Base-by-base conservation (phyloP, 1,139 yeast genomes). In the Sugiyamaella xylanicola region DNA sequence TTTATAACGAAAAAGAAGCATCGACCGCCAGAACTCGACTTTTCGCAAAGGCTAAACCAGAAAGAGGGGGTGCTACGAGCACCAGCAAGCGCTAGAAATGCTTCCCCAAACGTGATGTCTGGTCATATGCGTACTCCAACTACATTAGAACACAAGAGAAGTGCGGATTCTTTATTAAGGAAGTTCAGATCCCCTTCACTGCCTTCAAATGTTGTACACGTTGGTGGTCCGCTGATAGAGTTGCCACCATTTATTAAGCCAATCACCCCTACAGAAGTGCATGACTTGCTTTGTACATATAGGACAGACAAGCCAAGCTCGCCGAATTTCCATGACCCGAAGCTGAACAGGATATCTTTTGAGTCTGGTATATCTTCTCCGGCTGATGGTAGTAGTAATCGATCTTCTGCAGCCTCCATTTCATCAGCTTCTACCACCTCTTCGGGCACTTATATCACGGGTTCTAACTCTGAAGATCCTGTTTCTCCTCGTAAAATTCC, bases 151-250 rank as follows among this genome's bases (percentile, higher is more conserved):
- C 52, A 39, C 21, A 48, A 48, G 20, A 43, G 45, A 29, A 40
- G 46, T 41, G 52, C 52, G n/a, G 52, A 48, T 19, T 48, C 52
- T 8, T 17, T 48, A 8, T n/a, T 48, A 3, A 3, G 40, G 21
- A 45, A 40, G 20, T 52, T 27, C 21, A 39, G 55, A 35, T 47
- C 52, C 17, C 51, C 55, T 1, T 52, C 55, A 8, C 43, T 52
- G 13, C 55, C 55, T 21, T n/a, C 32, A 3, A 52, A 52, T 19
- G 48, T 41, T 17, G 13, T 40, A 9, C 51, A 52, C 9, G 36
- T 27, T 2, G 15, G 40, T 13, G 27, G 15, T 20, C 55, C 55
- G 39, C 32, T 16, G 15, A 40, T 52, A 27, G 51, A 37, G 20
- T 13, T 52, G 19, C 55, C 55, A 19, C 40, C 55, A 16, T 47